Evolutionary conservation across 2,329 filamentous ascomycete genomes (phyloP).

Genomic region (Microcera coccophila): DNA sequence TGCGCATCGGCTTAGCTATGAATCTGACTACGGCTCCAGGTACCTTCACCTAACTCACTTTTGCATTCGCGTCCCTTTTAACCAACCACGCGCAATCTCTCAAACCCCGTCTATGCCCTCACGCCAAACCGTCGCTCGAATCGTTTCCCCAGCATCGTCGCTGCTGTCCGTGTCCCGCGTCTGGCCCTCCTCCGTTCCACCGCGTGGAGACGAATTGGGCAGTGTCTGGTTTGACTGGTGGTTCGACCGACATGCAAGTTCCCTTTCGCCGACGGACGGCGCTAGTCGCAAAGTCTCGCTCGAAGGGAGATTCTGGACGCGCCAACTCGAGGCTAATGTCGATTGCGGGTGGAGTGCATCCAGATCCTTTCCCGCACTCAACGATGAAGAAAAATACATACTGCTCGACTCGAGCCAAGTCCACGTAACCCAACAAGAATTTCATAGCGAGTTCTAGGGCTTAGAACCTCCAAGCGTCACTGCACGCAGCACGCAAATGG

Average conservation of each 20-base stretch:
- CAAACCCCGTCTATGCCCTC: neutral
- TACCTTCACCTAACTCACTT: no score
- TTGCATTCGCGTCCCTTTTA: no score
- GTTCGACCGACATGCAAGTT: constrained; percentile 23
- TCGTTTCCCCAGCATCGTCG: constrained; percentile 1
- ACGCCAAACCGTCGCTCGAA: neutral
- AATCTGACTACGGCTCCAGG: no score
- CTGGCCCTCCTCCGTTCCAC: constrained; percentile 13
- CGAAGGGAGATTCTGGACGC: constrained; percentile 23
- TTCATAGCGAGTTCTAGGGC: neutral
- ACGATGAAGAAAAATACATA: neutral
- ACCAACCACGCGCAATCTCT: no score
- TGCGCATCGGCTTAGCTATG: no score
- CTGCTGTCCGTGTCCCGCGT: constrained; percentile 2
- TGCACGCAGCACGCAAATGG: neutral
- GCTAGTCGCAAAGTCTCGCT: constrained; percentile 24
- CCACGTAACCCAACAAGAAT: neutral
- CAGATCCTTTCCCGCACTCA: constrained; percentile 13
- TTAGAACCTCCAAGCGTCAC: neutral
- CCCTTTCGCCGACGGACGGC: constrained; percentile 24
- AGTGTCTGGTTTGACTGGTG: no score
- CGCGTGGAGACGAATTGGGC: no score
- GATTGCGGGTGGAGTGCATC: constrained; percentile 2
- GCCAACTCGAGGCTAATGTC: constrained; percentile 3
- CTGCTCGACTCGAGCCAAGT: neutral